Percentiles rank a stretch among this genome's conserved stretches.
phyloP scores from a whole-genome alignment of 257 asterid species.

The Gentiana straminea region DNA sequence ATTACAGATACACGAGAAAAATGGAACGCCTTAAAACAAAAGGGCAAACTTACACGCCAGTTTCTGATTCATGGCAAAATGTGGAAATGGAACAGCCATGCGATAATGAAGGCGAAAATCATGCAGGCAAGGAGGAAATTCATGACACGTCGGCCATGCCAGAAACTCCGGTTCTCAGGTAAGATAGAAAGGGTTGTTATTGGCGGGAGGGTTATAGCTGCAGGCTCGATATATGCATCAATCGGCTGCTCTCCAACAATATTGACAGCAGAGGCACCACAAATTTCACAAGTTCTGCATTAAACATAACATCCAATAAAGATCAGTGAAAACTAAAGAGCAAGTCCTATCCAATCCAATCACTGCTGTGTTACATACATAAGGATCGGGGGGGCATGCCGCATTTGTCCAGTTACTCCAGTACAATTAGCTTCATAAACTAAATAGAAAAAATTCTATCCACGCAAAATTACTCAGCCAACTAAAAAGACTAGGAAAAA shows the following conservation, averaged over 20 bases:
- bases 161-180: conserved; percentile 23
- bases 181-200: conserved; percentile 15
- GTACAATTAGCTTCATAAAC: no score
- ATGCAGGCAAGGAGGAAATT: conserved; percentile 40
- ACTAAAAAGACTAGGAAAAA: no score
- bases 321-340: no score
- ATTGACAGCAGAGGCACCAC: conserved; percentile 33
- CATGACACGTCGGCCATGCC: conserved; percentile 36
- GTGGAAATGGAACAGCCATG: conserved; percentile 45
- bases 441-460: no score
- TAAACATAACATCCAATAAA: background rate
- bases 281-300: conserved; percentile 42
- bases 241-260: conserved; percentile 28
- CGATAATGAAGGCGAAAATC: conserved; percentile 38
- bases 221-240: conserved; percentile 13
- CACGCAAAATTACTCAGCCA: no score
- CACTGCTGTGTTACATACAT: no score
- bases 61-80: conserved; percentile 2
- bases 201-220: conserved; percentile 12
- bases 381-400: no score
- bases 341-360: no score
- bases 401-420: no score
- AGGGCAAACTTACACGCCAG: no score
- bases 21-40: no score
- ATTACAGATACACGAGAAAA: no score